Percentiles rank a stretch among this genome's conserved stretches.
phyloP scores from a whole-genome alignment of 371 early-diverging fungal species.

The Massospora cicadina region DNA sequence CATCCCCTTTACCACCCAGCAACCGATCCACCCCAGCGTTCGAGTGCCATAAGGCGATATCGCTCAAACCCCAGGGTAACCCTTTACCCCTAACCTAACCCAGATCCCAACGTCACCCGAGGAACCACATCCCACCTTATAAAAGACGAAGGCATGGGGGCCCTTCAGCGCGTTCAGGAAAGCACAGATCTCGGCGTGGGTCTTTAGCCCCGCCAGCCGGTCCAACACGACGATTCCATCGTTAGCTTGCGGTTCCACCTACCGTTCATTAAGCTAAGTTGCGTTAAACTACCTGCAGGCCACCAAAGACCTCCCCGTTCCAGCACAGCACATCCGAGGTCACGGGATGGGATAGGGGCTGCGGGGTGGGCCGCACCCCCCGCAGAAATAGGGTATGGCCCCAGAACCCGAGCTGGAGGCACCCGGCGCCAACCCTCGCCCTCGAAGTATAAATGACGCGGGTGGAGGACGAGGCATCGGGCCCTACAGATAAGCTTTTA shows the following conservation, averaged over 20 bases:
- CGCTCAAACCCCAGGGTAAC: too few species aligned
- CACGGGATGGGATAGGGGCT: slow-evolving; percentile 7
- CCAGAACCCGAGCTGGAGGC: neutral
- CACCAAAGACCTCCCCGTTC: slow-evolving; percentile 74
- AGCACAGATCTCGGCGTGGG: slow-evolving; percentile 16
- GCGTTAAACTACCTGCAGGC: slow-evolving; percentile 25
- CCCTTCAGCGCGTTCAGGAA: slow-evolving; percentile 41
- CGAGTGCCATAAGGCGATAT: too few species aligned
- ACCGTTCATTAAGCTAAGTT: neutral
- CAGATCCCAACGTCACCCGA: too few species aligned
- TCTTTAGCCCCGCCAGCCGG: slow-evolving; percentile 17
- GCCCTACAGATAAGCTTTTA: neutral
- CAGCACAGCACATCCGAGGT: slow-evolving; percentile 45
- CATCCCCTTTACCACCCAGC: too few species aligned
- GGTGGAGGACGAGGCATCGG: neutral
- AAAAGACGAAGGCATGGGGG: slow-evolving; percentile 57
- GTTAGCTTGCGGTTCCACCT: slow-evolving; percentile 25
- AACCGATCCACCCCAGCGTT: too few species aligned
- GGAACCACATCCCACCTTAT: slow-evolving; percentile 21
- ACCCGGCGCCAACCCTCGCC: neutral
- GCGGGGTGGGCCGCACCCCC: neutral
- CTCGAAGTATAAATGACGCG: neutral
- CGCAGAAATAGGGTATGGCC: neutral
- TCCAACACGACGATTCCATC: slow-evolving; percentile 33
- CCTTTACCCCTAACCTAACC: too few species aligned